A percentile compares a stretch with the other conserved stretches of the same genome.
Evolutionary conservation across 2,329 filamentous ascomycete species (phyloP).

Genomic region (Talaromyces amestolkiae): DNA sequence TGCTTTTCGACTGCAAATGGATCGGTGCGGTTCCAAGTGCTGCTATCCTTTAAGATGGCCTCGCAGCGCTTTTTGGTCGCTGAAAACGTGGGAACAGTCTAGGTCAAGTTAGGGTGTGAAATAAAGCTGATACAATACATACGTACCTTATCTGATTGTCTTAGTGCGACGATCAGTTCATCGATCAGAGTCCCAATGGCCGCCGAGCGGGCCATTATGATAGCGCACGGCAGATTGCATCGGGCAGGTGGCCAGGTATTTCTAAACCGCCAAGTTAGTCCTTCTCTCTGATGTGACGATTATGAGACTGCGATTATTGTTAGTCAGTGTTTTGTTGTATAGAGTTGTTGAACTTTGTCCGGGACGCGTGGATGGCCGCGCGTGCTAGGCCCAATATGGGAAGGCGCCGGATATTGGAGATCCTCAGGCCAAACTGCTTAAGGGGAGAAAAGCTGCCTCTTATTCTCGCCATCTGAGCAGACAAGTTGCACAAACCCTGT

Average conservation of each 20-base stretch:
- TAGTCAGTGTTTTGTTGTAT: constrained; percentile 36
- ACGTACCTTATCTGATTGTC: constrained; percentile 14
- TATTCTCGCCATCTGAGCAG: background rate
- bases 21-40: constrained; percentile 62
- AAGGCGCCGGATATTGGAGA: constrained; percentile 9
- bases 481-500: background rate
- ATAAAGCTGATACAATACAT: background rate
- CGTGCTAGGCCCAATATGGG: constrained; percentile 9
- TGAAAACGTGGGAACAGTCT: constrained; percentile 33
- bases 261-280: background rate
- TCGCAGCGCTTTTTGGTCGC: constrained; percentile 33
- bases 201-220: constrained; percentile 67
- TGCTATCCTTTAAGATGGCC: constrained; percentile 39
- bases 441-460: constrained; percentile 4
- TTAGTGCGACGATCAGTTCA: constrained; percentile 58
- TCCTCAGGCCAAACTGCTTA: constrained; percentile 1
- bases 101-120: background rate
- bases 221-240: background rate
- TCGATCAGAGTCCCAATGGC: constrained; percentile 64
- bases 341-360: constrained; percentile 48
- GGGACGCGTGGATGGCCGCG: constrained; percentile 31
- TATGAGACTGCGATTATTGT: constrained; percentile 42
- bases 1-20: constrained; percentile 68
- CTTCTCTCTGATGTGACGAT: constrained; percentile 25
- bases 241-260: background rate